Conservation (phyloP, 768 basidiomycete genomes). For the Phylloporus scabripes region DNA sequence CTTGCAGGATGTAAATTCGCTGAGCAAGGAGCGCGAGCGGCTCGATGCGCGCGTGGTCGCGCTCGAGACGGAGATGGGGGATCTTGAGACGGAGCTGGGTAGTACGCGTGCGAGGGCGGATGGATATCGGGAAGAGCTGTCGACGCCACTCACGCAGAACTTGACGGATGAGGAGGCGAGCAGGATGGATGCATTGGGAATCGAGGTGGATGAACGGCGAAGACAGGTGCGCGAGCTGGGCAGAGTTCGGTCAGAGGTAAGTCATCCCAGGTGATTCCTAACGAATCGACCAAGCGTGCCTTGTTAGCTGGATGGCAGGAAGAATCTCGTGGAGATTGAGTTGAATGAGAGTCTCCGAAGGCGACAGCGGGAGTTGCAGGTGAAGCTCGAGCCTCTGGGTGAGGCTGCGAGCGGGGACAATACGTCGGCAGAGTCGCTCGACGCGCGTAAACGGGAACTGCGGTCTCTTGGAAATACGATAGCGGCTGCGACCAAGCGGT, state of each 20-base stretch:
- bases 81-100: slow-evolving; percentile 66
- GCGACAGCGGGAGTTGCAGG: slow-evolving; percentile 69
- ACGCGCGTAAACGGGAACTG: slow-evolving; percentile 65
- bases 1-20: slow-evolving; percentile 50
- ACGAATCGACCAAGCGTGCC: neutral
- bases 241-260: slow-evolving; percentile 64
- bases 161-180: slow-evolving; percentile 69
- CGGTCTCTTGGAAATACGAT: slow-evolving; percentile 62
- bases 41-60: slow-evolving; percentile 52
- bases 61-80: slow-evolving; percentile 63
- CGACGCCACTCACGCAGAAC: slow-evolving; percentile 67
- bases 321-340: slow-evolving; percentile 86
- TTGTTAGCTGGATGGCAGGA: slow-evolving; percentile 53
- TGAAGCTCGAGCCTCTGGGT: slow-evolving; percentile 70
- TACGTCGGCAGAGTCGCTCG: slow-evolving; percentile 60
- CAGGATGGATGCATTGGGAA: slow-evolving; percentile 59
- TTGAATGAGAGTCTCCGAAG: slow-evolving; percentile 84
- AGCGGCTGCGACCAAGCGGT: slow-evolving; percentile 52
- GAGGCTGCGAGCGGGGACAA: slow-evolving; percentile 53
- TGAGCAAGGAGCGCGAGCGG: slow-evolving; percentile 68
- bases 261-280: slow-evolving; percentile 17
- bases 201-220: slow-evolving; percentile 71
- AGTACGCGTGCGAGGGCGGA: slow-evolving; percentile 56
- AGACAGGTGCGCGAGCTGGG: slow-evolving; percentile 65
- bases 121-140: slow-evolving; percentile 65